Percentiles rank a stretch among this genome's conserved stretches.
Evolutionary conservation across 2,329 filamentous ascomycete genomes (phyloP).

Genomic region (Rosellinia necatrix): DNA sequence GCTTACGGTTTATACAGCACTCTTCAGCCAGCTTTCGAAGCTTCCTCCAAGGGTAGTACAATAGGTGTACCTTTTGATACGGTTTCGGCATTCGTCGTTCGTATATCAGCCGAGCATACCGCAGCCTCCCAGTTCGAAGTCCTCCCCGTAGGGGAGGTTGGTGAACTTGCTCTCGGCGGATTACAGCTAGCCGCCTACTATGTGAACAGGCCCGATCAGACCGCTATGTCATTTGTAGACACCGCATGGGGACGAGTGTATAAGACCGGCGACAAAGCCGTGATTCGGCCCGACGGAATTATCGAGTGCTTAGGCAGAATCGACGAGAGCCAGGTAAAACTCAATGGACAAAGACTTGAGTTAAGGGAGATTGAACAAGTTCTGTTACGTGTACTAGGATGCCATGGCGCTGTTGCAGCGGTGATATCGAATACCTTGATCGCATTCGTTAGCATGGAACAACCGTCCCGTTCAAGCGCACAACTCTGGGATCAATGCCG

Average conservation of each 20-base stretch:
- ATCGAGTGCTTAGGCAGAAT: conserved; percentile 87
- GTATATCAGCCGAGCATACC: conserved; percentile 46
- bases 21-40: conserved; percentile 66
- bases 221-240: conserved; percentile 70
- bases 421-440: conserved; percentile 73
- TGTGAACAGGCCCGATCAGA: conserved; percentile 79
- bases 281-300: conserved; percentile 66
- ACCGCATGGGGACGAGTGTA: conserved; percentile 74
- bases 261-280: conserved; percentile 82
- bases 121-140: conserved; percentile 50
- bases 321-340: conserved; percentile 79
- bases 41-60: conserved; percentile 62
- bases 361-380: conserved; percentile 79
- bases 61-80: conserved; percentile 82
- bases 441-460: conserved; percentile 69
- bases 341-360: conserved; percentile 82
- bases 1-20: conserved; percentile 56
- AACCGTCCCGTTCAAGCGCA: conserved; percentile 42
- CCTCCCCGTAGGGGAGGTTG: conserved; percentile 68
- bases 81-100: conserved; percentile 75
- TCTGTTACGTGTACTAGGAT: conserved; percentile 62
- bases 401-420: conserved; percentile 68
- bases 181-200: conserved; percentile 80
- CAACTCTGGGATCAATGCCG: conserved; percentile 64
- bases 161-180: conserved; percentile 83